Evolutionary conservation across 1,284 basidiomycete genomes (phyloP).

Genomic region (Puccinia coronata): DNA sequence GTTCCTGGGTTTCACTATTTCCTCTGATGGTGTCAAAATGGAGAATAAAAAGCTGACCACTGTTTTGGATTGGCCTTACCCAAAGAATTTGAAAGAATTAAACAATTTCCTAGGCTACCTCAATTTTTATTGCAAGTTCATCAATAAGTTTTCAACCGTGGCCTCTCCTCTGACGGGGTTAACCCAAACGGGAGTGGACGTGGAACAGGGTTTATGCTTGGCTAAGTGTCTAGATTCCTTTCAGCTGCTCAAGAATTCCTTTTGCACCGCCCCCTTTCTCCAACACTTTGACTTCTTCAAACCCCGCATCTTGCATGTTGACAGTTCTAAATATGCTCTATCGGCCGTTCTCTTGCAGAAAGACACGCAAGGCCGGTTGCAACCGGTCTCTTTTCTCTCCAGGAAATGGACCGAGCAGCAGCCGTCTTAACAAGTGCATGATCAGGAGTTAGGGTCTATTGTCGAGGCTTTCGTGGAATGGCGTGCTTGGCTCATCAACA

Average conservation of each 20-base stretch:
- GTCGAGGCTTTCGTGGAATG: not conserved
- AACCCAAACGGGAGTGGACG: not conserved
- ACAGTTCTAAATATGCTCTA: conserved; percentile 30
- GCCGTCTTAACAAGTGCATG: not conserved
- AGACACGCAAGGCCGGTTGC: conserved; percentile 28
- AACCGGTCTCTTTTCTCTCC: conserved; percentile 45
- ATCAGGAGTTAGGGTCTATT: not conserved
- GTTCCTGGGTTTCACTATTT: not conserved
- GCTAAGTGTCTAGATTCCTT: not conserved
- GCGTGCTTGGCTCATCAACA: conserved; percentile 4
- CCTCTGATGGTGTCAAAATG: not conserved
- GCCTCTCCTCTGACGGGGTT: not conserved
- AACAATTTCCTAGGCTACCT: not conserved
- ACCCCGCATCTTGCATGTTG: conserved; percentile 52
- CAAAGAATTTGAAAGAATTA: not conserved
- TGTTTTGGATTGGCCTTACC: not conserved
- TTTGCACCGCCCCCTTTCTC: not conserved
- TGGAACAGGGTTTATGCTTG: not conserved
- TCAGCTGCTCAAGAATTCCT: not conserved
- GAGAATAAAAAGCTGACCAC: not conserved
- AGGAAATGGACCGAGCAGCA: not conserved
- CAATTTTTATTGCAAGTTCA: conserved; percentile 3
- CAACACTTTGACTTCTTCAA: conserved; percentile 3
- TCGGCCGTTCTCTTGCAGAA: conserved; percentile 46
- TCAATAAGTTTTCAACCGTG: not conserved